A percentile compares a stretch with the other conserved stretches of the same genome.
Conservation (phyloP, 768 basidiomycete genomes). For the Calvatia gigantea region DNA sequence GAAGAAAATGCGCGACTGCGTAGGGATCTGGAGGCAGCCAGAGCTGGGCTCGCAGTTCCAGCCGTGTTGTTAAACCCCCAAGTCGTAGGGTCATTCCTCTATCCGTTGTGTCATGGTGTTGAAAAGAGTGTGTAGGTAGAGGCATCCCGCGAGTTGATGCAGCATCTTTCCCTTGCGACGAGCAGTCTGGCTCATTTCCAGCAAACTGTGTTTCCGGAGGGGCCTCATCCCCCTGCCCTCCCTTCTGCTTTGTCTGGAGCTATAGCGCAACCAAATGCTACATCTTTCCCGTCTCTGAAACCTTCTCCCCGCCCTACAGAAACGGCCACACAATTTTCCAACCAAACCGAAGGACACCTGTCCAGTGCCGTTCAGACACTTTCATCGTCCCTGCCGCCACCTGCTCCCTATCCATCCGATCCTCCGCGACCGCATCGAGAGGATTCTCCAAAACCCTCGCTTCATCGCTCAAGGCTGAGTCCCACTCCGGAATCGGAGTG, state of each 20-base stretch:
- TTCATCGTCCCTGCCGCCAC: constrained; percentile 4
- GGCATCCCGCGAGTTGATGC: constrained; percentile 50
- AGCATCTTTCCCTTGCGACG: constrained; percentile 41
- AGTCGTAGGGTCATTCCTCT: constrained; percentile 24
- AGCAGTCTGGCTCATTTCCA: constrained; percentile 53
- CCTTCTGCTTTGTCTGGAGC: constrained; percentile 13
- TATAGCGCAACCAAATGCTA: constrained; percentile 14
- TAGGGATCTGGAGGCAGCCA: constrained; percentile 43
- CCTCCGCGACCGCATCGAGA: constrained; percentile 31
- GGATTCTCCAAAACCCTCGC: constrained; percentile 22
- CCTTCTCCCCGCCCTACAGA: constrained; percentile 19
- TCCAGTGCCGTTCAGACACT: constrained; percentile 5
- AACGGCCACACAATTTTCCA: neutral
- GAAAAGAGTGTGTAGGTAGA: constrained; percentile 33
- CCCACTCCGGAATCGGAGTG: constrained; percentile 36
- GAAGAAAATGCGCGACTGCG: constrained; percentile 50
- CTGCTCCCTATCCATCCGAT: constrained; percentile 12
- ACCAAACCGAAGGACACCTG: neutral
- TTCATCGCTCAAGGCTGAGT: constrained; percentile 14
- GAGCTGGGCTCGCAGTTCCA: constrained; percentile 33
- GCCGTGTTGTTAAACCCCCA: constrained; percentile 24
- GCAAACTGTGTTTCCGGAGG: constrained; percentile 38
- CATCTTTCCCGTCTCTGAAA: constrained; percentile 25
- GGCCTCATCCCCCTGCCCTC: neutral
- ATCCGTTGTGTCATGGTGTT: neutral